phyloP scores from a whole-genome alignment of 1,284 basidiomycete genomes.

The Xerocomus nothofagi region DNA sequence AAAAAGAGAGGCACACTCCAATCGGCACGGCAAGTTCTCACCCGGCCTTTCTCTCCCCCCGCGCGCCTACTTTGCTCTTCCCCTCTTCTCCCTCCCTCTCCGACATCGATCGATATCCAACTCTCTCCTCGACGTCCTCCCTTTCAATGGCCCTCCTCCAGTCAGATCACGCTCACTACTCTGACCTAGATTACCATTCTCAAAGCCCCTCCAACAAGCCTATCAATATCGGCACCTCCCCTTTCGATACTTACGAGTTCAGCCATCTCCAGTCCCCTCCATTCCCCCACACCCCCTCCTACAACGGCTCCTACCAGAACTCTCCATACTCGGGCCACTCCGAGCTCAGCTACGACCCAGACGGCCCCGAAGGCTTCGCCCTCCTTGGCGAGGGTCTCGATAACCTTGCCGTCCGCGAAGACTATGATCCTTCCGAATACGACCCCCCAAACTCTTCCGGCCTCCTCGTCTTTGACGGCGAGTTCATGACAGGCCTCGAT shows the following conservation, averaged over 20 bases:
- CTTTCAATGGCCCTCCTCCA: slow-evolving; percentile 30
- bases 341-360: slow-evolving; percentile 57
- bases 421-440: slow-evolving; percentile 70
- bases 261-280: slow-evolving; percentile 36
- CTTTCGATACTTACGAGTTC: slow-evolving; percentile 42
- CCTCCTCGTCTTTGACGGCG: slow-evolving; percentile 59
- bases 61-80: slow-evolving; percentile 22
- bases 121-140: background rate
- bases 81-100: background rate
- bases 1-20: slow-evolving; percentile 30
- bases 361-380: slow-evolving; percentile 42
- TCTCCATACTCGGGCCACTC: slow-evolving; percentile 68
- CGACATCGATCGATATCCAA: slow-evolving; percentile 11
- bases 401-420: slow-evolving; percentile 37
- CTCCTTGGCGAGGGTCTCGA: slow-evolving; percentile 43
- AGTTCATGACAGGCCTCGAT: slow-evolving; percentile 46
- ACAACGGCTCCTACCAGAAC: slow-evolving; percentile 58
- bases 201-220: slow-evolving; percentile 33
- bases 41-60: slow-evolving; percentile 22
- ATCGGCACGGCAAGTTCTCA: slow-evolving; percentile 27
- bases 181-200: slow-evolving; percentile 27
- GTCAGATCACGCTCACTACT: slow-evolving; percentile 21
- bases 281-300: slow-evolving; percentile 51
- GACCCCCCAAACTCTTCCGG: slow-evolving; percentile 52
- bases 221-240: slow-evolving; percentile 21